Conservation (phyloP, 1,284 basidiomycete genomes). For the Abortiporus biennis region DNA sequence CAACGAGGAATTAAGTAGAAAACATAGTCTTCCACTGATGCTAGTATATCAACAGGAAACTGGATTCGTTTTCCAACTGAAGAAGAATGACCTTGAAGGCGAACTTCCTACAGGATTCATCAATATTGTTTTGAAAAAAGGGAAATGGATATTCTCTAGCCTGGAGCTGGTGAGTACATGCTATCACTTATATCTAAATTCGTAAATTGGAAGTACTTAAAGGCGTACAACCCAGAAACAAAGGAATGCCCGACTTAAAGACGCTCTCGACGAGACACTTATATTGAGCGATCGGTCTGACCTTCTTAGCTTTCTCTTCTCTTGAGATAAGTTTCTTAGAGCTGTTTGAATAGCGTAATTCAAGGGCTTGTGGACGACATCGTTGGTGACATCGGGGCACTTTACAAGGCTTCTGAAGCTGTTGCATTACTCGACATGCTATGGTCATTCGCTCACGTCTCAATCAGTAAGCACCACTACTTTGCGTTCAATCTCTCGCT, state of each 20-base stretch:
- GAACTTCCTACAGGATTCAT: constrained; percentile 67
- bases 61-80: constrained; percentile 67
- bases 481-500: neutral
- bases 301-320: neutral
- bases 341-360: constrained; percentile 50
- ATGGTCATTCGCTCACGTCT: constrained; percentile 78
- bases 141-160: constrained; percentile 70
- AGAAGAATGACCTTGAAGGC: constrained; percentile 55
- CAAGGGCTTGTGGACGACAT: constrained; percentile 64
- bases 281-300: constrained; percentile 71
- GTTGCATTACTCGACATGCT: constrained; percentile 84
- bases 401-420: constrained; percentile 89
- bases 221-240: constrained; percentile 53
- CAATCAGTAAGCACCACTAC: constrained; percentile 51
- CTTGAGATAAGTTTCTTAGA: neutral
- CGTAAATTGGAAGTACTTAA: neutral
- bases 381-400: constrained; percentile 57
- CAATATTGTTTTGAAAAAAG: constrained; percentile 62
- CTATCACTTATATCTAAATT: neutral
- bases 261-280: constrained; percentile 77
- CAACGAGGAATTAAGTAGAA: constrained; percentile 48
- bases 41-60: constrained; percentile 59
- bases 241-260: constrained; percentile 78
- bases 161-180: constrained; percentile 67
- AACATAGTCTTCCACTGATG: constrained; percentile 57